A percentile compares a stretch with the other conserved stretches of the same genome.
phyloP scores from a whole-genome alignment of 169 alveolate genomes.

The Plasmodium reichenowi region DNA sequence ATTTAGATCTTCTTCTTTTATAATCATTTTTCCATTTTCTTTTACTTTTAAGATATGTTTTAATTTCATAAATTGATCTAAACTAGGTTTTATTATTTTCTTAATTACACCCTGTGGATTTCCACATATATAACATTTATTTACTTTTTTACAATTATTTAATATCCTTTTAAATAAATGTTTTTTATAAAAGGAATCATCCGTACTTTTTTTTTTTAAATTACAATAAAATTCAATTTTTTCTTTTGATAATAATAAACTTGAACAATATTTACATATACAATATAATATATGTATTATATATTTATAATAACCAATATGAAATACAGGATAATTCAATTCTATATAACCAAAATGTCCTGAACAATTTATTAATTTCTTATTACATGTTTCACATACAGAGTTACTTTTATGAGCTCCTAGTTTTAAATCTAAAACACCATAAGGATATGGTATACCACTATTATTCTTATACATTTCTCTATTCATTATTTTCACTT shows the following conservation, averaged over 20 bases:
- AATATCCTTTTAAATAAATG: slow-evolving; percentile 86
- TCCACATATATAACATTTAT: slow-evolving; percentile 88
- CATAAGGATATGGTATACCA: slow-evolving; percentile 86
- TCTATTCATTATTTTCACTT: slow-evolving; percentile 83
- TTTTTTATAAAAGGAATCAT: slow-evolving; percentile 85
- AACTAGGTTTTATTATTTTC: slow-evolving; percentile 87
- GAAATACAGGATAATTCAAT: slow-evolving; percentile 97
- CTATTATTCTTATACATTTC: slow-evolving; percentile 85
- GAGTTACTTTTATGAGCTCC: slow-evolving; percentile 83
- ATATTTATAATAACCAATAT: slow-evolving; percentile 97
- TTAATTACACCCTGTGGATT: slow-evolving; percentile 90
- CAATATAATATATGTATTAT: slow-evolving; percentile 91
- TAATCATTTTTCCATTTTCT: slow-evolving; percentile 86
- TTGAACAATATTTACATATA: slow-evolving; percentile 95
- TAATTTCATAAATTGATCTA: slow-evolving; percentile 92
- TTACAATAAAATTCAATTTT: slow-evolving; percentile 84
- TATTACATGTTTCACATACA: slow-evolving; percentile 93
- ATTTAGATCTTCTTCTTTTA: slow-evolving; percentile 91
- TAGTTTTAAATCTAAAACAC: slow-evolving; percentile 87
- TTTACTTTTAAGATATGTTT: slow-evolving; percentile 86
- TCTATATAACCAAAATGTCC: slow-evolving; percentile 98
- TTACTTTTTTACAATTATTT: slow-evolving; percentile 88
- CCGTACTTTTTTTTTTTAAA: slow-evolving; percentile 80
- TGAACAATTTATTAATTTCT: slow-evolving; percentile 93
- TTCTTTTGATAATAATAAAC: slow-evolving; percentile 88